Conservation (phyloP, 164 flowering plant species). For the Echeveria elegans region DNA sequence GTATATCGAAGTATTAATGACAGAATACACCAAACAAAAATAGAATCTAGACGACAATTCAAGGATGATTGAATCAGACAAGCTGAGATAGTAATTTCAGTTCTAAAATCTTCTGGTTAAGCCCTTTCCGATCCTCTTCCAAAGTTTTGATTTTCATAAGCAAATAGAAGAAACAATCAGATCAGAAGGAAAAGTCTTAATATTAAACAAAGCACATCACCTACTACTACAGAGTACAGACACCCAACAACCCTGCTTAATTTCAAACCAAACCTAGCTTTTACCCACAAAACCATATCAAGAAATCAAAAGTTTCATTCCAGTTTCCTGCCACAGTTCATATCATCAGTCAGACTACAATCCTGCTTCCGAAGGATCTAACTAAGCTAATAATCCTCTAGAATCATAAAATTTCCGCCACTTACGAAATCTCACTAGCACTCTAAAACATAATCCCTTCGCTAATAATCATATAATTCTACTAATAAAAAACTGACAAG, state of each 20-base stretch:
- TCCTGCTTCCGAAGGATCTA: background rate
- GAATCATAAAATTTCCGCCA: background rate
- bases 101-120: too few relatives aligned
- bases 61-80: background rate
- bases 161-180: background rate
- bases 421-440: background rate
- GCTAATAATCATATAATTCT: background rate
- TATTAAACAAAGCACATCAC: background rate
- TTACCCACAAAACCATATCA: background rate
- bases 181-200: background rate
- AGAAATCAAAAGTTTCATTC: too few relatives aligned
- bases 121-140: background rate
- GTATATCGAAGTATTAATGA: background rate
- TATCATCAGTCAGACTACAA: background rate
- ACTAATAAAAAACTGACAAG: background rate
- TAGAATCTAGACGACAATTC: background rate
- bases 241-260: background rate
- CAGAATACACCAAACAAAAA: background rate
- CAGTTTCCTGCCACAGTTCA: too few relatives aligned
- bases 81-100: background rate
- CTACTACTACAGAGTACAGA: background rate
- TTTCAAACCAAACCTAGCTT: background rate
- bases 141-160: background rate
- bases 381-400: background rate
- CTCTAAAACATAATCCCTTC: background rate